Base-by-base conservation (phyloP, 345 rosid species). In the Lepidium aucheri region DNA sequence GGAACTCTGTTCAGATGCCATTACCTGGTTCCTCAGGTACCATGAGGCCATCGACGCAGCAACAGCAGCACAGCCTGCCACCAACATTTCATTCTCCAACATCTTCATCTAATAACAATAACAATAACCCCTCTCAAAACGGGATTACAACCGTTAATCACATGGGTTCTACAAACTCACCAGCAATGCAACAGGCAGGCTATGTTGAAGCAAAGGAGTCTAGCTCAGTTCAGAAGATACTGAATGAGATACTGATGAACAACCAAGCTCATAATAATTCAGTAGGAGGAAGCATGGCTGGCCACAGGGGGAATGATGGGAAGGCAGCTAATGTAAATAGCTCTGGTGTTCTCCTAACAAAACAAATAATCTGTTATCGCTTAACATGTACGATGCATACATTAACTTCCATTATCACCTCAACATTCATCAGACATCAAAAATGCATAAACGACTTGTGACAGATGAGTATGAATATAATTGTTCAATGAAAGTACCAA, bases 201-300 rank as follows among this genome's bases (percentile, higher is more conserved):
- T 93, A 88, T 33, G 82, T 63, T 14, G 95, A 88, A 47, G 85
- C 74, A 4, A 81, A 76, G 32, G 93, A 84, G 63, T 78, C 97
- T 1, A 94, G 88, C 66, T 83, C 96, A 16, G 97, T 90, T 41
- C 93, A 91, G 80, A 94, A 94, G 76, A 80, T 94, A 65, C 74
- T 94, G 53, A 93, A 89, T 28, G 91, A 85, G 9, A 84, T 87
- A 72, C 71, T 90, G 84, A 80, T 85, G 82, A 76, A 87, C 61
- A 69, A 69, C 80, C 93, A 91, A 67, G 77, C 80, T 33, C 73
- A 60, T 14, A 83, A 80, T 41, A 81, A 77, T 22, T 42, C 73
- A 2, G 81, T 40, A 41, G 75, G n/a, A n/a, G n/a, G 69, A 38
- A 76, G 84, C 49, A 79, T 85, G 84, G 84, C 33, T 57, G 85